Evolutionary conservation across 176 grass and related monocot genomes (phyloP).

Genomic region (Eragrostis curvula): DNA sequence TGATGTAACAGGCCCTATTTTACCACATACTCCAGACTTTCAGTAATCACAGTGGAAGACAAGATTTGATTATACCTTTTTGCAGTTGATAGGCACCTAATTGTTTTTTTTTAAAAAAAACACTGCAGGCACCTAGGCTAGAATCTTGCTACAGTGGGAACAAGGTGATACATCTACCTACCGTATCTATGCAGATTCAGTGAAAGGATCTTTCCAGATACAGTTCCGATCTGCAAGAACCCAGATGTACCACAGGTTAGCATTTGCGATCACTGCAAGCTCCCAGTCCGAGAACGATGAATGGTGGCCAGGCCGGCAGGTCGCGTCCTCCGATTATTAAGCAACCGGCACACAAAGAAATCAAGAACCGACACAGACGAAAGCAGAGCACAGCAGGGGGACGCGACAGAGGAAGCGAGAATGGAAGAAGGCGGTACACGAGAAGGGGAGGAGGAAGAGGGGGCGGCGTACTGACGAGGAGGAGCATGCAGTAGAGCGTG

Average conservation of each 20-base stretch:
- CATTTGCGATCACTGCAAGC: too few relatives aligned
- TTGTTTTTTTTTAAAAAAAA: too few relatives aligned
- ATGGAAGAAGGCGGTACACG: too few relatives aligned
- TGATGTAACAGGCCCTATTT: too few relatives aligned
- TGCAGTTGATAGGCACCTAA: too few relatives aligned
- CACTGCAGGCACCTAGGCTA: too few relatives aligned
- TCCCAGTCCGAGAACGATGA: neutral
- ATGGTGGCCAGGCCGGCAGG: neutral
- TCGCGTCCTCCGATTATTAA: too few relatives aligned
- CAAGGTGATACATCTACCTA: neutral
- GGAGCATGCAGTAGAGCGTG: constrained; percentile 95
- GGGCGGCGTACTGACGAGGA: constrained; percentile 60
- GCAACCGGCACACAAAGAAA: neutral
- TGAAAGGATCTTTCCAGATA: neutral
- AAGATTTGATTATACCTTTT: neutral
- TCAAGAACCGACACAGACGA: too few relatives aligned
- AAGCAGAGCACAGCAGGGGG: neutral
- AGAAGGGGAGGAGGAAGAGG: too few relatives aligned
- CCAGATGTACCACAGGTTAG: neutral
- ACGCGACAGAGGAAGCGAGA: too few relatives aligned
- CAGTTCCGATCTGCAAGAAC: neutral
- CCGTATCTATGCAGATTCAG: neutral
- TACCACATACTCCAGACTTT: too few relatives aligned
- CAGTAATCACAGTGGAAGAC: neutral
- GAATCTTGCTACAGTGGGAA: neutral